phyloP scores from a whole-genome alignment of 306 rosid genomes.

The Fagus crenata region DNA sequence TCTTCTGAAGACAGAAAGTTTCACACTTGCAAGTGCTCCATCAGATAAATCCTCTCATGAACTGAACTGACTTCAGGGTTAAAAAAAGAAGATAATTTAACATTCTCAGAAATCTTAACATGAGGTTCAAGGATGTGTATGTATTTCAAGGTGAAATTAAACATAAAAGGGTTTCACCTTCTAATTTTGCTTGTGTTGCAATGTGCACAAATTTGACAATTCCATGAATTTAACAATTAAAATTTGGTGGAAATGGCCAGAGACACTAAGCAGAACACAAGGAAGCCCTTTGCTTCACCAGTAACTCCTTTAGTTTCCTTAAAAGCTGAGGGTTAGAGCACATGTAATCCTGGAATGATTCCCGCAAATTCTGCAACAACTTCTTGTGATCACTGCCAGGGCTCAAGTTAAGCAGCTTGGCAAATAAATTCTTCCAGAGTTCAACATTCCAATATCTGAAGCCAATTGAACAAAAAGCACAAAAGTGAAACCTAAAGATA shows the following conservation, averaged over 20 bases:
- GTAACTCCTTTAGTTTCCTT: constrained; percentile 72
- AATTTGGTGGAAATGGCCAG: constrained; percentile 20
- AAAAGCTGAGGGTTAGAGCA: constrained; percentile 61
- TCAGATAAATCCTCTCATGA: too few species aligned
- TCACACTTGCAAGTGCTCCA: too few species aligned
- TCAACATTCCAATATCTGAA: too few species aligned
- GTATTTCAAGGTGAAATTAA: constrained; percentile 2
- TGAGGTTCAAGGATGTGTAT: constrained; percentile 1
- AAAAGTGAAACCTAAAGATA: too few species aligned
- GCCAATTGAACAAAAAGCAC: too few species aligned
- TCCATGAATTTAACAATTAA: constrained; percentile 19
- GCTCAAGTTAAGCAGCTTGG: too few species aligned
- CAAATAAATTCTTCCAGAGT: too few species aligned
- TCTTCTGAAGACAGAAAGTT: too few species aligned
- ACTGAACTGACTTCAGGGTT: too few species aligned
- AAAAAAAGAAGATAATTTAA: background rate
- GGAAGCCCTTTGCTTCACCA: constrained; percentile 77
- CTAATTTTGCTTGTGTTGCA: background rate
- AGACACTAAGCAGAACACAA: constrained; percentile 63
- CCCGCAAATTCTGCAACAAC: too few species aligned
- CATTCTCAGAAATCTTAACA: constrained; percentile 1
- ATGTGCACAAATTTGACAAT: constrained; percentile 4
- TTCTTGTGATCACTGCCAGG: too few species aligned
- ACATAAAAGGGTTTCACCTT: constrained; percentile 12
- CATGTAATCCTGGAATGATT: too few species aligned